Evolutionary conservation across 1,284 basidiomycete genomes (phyloP), one percentile per base, ranked within the genome.

Genomic region (Puccinia novopanici): DNA sequence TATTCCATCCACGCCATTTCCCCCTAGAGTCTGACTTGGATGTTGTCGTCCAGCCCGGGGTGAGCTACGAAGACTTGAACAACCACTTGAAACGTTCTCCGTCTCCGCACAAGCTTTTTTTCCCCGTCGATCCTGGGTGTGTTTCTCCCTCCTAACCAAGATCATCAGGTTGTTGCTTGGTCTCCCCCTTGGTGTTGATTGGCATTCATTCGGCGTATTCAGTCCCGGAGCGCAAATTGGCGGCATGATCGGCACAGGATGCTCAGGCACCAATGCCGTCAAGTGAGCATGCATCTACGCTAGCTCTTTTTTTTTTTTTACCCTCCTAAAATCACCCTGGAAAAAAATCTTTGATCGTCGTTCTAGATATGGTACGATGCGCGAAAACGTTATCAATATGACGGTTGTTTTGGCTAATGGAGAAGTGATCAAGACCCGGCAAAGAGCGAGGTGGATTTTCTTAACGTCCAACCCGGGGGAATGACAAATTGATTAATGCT

Each of bases 361-460:
- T 10, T 74, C 57, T 17, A 77, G 81, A 30, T 74, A 74, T 42
- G 75, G 48, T 5, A 40, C 50, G 81, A 81, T 83, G 94, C 91
- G 95, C 93, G 0, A 92, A 94, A 9, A 63, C 48, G 68, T 57
- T 27, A 75, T 80, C 45, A 77, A 57, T 54, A 42, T 82, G 81
- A 84, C 84, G 37, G 82, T 85, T 5, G 94, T 97, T 0, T 88
- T 97, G 1, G 92, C 95, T 0, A 91, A 90, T 19, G 95, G 95
- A 1, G 90, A 97, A 84, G 92, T 98, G 22, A 95, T 98, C 85
- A 96, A 95, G 85, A 98, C 95, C 0, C 90, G 95, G 2, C 89
- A 90, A 57, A 88, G 93, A 52, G 92, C 95, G 0, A 84, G 83
- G 84, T 85, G 13, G 71, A 82, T n/a, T n/a, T n/a, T n/a, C 42